Percentiles rank a stretch among this genome's conserved stretches.
Evolutionary conservation across 108 stramenopile species (phyloP).

Genomic region (Cyclostephanos invisitatus): DNA sequence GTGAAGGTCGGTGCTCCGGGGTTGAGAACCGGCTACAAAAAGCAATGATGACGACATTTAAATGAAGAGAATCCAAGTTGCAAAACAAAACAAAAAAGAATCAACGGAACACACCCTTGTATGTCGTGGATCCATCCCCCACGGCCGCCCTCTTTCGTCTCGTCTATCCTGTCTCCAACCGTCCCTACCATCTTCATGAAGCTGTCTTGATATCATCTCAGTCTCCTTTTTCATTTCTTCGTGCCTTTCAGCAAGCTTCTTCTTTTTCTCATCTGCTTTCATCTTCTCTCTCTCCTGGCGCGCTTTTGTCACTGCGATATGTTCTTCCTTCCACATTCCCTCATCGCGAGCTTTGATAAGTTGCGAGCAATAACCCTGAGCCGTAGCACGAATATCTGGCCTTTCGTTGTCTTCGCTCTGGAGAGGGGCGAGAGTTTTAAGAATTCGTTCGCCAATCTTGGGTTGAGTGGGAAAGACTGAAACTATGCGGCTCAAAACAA

Average conservation of each 20-base stretch:
- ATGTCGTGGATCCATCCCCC: constrained; percentile 29
- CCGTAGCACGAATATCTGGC: constrained; percentile 82
- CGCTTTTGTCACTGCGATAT: constrained; percentile 60
- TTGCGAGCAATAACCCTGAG: constrained; percentile 73
- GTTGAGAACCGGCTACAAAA: constrained; percentile 14
- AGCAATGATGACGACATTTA: not conserved
- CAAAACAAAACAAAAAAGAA: not conserved
- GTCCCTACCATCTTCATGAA: constrained; percentile 44
- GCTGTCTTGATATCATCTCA: constrained; percentile 64
- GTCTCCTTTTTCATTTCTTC: constrained; percentile 72
- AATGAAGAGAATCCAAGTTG: not conserved
- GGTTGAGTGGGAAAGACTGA: constrained; percentile 79
- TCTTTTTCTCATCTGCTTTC: constrained; percentile 63
- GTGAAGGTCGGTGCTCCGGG: constrained; percentile 24
- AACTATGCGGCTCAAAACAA: constrained; percentile 77
- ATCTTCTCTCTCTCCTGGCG: constrained; percentile 71
- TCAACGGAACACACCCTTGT: constrained; percentile 6
- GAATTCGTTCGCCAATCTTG: constrained; percentile 66
- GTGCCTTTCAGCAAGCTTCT: constrained; percentile 64
- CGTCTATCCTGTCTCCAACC: constrained; percentile 32
- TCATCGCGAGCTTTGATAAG: constrained; percentile 81
- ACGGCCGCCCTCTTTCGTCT: constrained; percentile 36
- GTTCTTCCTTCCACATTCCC: constrained; percentile 86
- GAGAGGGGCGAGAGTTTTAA: constrained; percentile 60
- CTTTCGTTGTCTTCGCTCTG: constrained; percentile 65